Evolutionary conservation across 1,284 basidiomycete genomes (phyloP), one percentile per base, ranked within the genome.

Genomic region (Stereum hirsutum): DNA sequence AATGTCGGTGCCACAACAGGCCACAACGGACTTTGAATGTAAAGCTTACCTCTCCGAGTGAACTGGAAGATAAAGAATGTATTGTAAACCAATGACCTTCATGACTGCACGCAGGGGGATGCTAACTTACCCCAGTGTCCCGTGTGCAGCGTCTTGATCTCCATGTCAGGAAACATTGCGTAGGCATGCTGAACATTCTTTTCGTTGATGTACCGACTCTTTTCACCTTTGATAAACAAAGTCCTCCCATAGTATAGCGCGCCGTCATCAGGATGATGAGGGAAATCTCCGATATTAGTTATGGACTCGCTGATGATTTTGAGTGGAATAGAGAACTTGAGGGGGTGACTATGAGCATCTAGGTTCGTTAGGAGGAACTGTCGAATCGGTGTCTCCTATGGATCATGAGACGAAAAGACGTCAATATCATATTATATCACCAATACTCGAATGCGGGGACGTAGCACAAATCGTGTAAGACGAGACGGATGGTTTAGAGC

Each of bases 331-430:
- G 77, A 72, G 60, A 93, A 93, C 47, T 65, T 71, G 39, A 78
- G 65, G 24, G 68, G 54, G 35, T 60, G 48, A 28, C 54, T 48
- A 36, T 60, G 53, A 6, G 65, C 55, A 11, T 74, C 59, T 3
- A 94, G 70, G 60, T 94, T 94, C 10, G 90, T 93, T 30, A 93
- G 68, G 14, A 94, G 69, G 62, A 93, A 94, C 14, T 81, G 77
- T 21, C 86, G 79, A 21, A 85, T 70, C 42, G 68, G 64, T 1
- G 78, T 56, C 46, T 92, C 82, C 86, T 89, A 46, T n/a, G 27
- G 23, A 6, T 17, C 41, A 24, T 12, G 15, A 20, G 33, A 33
- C n/a, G 5, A 15, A n/a, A n/a, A n/a, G n/a, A n/a, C n/a, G n/a
- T n/a, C n/a, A n/a, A n/a, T n/a, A n/a, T n/a, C n/a, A n/a, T n/a